phyloP scores from a whole-genome alignment of 179 eudicot genomes.

The Gypsophila paniculata region DNA sequence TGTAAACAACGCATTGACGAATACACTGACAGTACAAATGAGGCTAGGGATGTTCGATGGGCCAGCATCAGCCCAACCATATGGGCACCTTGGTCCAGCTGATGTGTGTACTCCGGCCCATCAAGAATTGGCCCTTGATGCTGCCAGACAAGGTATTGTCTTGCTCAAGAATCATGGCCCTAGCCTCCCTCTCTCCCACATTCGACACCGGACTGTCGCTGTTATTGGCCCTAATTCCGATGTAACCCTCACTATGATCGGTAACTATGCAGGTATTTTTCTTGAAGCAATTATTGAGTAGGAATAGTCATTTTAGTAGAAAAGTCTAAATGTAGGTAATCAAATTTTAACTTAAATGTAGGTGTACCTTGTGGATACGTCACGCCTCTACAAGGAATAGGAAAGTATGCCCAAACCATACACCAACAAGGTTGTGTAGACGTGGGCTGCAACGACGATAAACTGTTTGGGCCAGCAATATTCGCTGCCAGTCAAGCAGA shows the following conservation, averaged over 20 bases:
- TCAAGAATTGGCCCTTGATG: constrained; percentile 58
- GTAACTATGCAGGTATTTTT: constrained; percentile 55
- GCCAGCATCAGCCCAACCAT: constrained; percentile 47
- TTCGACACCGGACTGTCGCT: constrained; percentile 46
- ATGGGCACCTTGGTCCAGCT: constrained; percentile 45
- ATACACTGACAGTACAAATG: constrained; percentile 53
- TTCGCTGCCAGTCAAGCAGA: constrained; percentile 50
- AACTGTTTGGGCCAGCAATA: constrained; percentile 44
- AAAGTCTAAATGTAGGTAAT: neutral
- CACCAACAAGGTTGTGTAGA: constrained; percentile 50
- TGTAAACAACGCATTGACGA: constrained; percentile 45
- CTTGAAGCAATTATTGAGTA: neutral
- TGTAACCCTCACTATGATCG: constrained; percentile 55
- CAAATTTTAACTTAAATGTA: constrained; percentile 1
- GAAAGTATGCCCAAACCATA: constrained; percentile 40
- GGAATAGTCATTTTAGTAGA: neutral
- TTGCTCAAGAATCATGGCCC: constrained; percentile 52
- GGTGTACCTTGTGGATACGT: constrained; percentile 62
- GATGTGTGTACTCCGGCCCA: constrained; percentile 58
- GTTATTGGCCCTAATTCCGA: constrained; percentile 68
- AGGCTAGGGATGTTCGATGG: constrained; percentile 70
- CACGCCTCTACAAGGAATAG: constrained; percentile 54
- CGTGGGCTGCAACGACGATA: constrained; percentile 44
- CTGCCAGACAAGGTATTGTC: constrained; percentile 63
- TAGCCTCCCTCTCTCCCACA: constrained; percentile 44